These are phyloP conservation scores for Termitomyces sp. DNA, from an alignment of 768 basidiomycete genomes.

Conservation along the genomic window DNA sequence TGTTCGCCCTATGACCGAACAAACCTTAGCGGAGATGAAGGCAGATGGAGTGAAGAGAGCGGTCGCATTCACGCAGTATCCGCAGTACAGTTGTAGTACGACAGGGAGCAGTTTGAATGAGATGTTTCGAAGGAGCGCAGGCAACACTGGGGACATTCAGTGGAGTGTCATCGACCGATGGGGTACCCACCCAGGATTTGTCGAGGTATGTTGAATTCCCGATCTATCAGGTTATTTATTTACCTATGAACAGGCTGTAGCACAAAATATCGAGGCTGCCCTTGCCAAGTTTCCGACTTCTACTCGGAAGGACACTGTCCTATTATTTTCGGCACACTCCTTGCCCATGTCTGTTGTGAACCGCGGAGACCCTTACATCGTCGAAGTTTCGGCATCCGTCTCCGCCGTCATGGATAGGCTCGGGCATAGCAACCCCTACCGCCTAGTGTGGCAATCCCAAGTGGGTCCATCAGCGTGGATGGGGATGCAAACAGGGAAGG, in stretches of 20 bases:
- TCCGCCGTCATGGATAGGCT: constrained; percentile 90
- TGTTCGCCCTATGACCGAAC: constrained; percentile 81
- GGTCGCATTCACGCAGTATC: constrained; percentile 96
- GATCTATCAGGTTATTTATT: constrained; percentile 2
- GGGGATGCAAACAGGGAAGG: constrained; percentile 92
- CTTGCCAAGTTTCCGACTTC: constrained; percentile 73
- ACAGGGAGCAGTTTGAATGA: constrained; percentile 98
- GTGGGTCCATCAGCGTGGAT: constrained; percentile 98
- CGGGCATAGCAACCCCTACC: constrained; percentile 75
- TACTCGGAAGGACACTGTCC: constrained; percentile 65
- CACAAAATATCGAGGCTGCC: constrained; percentile 81
- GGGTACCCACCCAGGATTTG: constrained; percentile 92
- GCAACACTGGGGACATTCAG: constrained; percentile 62
- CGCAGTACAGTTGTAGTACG: constrained; percentile 97
- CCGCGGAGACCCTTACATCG: constrained; percentile 95
- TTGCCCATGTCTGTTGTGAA: constrained; percentile 98
- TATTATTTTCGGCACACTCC: constrained; percentile 97
- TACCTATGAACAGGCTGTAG: constrained; percentile 61
- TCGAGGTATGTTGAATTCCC: constrained; percentile 59
- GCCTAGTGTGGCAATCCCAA: constrained; percentile 96
- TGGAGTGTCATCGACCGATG: constrained; percentile 99
- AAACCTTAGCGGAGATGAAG: constrained; percentile 78
- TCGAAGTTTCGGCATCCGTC: constrained; percentile 93
- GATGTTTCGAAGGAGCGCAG: constrained; percentile 62
- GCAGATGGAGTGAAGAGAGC: constrained; percentile 89